Conservation (phyloP, 192 early-diverging fungal genomes). For the Chytriomyces sp. region DNA sequence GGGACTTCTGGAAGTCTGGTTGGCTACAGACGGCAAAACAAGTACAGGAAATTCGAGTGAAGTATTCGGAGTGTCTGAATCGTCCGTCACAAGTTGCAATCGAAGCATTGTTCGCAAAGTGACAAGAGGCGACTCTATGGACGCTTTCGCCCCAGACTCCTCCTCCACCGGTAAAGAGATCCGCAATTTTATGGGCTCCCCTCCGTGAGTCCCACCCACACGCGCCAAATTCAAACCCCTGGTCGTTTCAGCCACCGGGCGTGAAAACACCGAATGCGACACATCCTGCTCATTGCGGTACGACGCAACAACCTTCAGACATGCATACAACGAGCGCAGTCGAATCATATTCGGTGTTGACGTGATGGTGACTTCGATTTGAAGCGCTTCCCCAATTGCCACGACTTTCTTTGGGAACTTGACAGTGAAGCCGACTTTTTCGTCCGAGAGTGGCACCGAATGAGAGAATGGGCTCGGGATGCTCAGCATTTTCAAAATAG, state of each 20-base stretch:
- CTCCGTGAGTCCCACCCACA: background rate
- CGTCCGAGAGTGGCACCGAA: background rate
- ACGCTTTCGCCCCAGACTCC: too few species aligned
- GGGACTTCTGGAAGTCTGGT: too few species aligned
- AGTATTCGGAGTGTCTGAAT: conserved; percentile 24
- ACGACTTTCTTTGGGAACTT: conserved; percentile 8
- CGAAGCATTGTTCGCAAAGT: too few species aligned
- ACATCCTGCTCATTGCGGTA: background rate
- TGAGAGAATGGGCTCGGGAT: conserved; percentile 4
- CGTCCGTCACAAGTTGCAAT: conserved; percentile 5
- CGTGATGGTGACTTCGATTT: conserved; percentile 14
- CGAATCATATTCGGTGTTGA: conserved; percentile 7
- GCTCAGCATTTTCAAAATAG: conserved; percentile 13
- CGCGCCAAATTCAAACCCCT: background rate
- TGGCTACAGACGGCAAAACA: conserved; percentile 12
- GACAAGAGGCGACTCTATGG: too few species aligned
- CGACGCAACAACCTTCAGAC: background rate
- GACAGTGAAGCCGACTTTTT: conserved; percentile 29
- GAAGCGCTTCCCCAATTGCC: conserved; percentile 17
- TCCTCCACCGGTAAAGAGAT: conserved; percentile 22
- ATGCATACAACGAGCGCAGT: conserved; percentile 16
- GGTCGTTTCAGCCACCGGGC: conserved; percentile 25
- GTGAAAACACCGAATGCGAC: background rate
- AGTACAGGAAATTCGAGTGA: conserved; percentile 32
- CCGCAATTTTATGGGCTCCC: background rate